Base-by-base conservation (phyloP, 257 asterid species). In the Mentha longifolia region DNA sequence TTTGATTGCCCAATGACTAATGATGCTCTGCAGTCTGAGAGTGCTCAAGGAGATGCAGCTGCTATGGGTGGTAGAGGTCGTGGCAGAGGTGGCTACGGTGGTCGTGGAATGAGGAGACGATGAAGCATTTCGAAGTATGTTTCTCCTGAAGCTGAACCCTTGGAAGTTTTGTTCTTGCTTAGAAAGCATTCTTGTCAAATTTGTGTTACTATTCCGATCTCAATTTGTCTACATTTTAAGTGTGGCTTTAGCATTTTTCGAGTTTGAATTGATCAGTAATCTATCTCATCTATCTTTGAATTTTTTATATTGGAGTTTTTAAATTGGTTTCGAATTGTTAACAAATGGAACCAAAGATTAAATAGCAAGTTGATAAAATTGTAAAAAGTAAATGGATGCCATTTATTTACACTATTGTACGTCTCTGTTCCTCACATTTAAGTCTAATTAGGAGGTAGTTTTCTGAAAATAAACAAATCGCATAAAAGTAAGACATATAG, bases 31-130 rank as follows among this genome's bases (percentile, higher is more conserved):
- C 82, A 95, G 99, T 95, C 98, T 5, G 98, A 95, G 88, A 95
- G 99, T 80, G 98, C 99, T 45, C 98, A 95, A 82, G 99, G 99
- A 74, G 99, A 89, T 60, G 99, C 98, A 47, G 97, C 97, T 2
- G 91, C 94, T 59, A 91, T 89, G 96, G 96, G 82, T 12, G 80
- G 74, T 62, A 25, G 81, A 43, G 82, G 82, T 25, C 77, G 92
- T 4, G 95, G 97, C n/a, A 81, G 85, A 41, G 80, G 82, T 42
- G 87, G 81, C 55, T 72, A 75, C 60, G 83, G 95, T 11, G 94
- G 97, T 14, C 96, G 95, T 72, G 98, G 98, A 73, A 95, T 95
- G 98, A 76, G 98, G 75, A 87, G 99, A 78, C 72, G 78, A 43
- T 77, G n/a, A 22, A 56, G 60, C 65, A 74, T 41, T 62, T n/a